These are phyloP conservation scores for Naganishia sp. DNA, from an alignment of 1,284 basidiomycete species.

Conservation along the genomic window DNA sequence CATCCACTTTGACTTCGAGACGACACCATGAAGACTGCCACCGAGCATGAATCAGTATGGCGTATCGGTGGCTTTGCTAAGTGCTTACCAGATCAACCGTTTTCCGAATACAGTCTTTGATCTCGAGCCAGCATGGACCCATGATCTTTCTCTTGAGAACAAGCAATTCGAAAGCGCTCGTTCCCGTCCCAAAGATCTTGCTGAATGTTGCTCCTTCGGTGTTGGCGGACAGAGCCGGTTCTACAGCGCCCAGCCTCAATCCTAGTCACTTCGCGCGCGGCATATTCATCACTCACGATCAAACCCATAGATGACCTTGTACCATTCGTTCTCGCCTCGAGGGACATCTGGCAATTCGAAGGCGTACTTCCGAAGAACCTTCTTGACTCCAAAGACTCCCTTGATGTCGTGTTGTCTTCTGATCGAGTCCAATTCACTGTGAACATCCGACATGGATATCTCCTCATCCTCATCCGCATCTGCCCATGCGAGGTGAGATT, in stretches of 20 bases:
- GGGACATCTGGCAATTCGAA: slow-evolving; percentile 87
- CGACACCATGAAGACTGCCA: slow-evolving; percentile 89
- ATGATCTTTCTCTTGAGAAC: slow-evolving; percentile 95
- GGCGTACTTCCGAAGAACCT: slow-evolving; percentile 87
- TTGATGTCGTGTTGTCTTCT: slow-evolving; percentile 74
- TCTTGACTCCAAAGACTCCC: slow-evolving; percentile 70
- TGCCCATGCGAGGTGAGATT: slow-evolving; percentile 26
- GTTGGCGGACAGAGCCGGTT: slow-evolving; percentile 68
- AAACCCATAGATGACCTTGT: slow-evolving; percentile 88
- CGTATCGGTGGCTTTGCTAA: not conserved
- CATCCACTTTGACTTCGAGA: slow-evolving; percentile 78
- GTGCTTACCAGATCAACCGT: slow-evolving; percentile 71
- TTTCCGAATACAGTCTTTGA: slow-evolving; percentile 68
- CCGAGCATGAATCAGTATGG: slow-evolving; percentile 11
- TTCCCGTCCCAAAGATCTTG: slow-evolving; percentile 88
- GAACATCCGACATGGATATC: slow-evolving; percentile 70
- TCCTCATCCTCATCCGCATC: slow-evolving; percentile 69
- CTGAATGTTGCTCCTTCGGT: slow-evolving; percentile 80
- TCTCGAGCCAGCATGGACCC: slow-evolving; percentile 95
- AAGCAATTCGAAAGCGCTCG: slow-evolving; percentile 90
- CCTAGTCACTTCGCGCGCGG: not conserved
- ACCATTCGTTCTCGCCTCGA: slow-evolving; percentile 76
- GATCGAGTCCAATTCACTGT: slow-evolving; percentile 79
- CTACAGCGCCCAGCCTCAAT: slow-evolving; percentile 42
- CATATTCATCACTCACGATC: slow-evolving; percentile 60